These are phyloP conservation scores for Tylopilus vinaceipallidus DNA, from an alignment of 768 basidiomycete species.

Conservation along the genomic window DNA sequence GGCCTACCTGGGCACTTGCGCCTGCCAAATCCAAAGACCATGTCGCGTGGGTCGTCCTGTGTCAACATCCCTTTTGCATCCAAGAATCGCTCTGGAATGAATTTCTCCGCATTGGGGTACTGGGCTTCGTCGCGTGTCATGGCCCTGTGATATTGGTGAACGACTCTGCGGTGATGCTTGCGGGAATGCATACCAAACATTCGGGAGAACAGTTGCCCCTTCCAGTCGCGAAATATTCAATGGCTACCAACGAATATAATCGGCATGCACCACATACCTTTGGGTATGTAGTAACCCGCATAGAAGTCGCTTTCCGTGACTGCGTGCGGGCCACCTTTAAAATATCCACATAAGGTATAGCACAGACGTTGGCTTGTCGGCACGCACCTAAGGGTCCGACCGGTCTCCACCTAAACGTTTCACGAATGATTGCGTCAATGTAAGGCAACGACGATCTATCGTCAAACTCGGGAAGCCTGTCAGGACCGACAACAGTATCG, in stretches of 20 bases:
- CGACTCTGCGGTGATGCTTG: neutral
- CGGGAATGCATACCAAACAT: neutral
- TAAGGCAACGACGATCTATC: neutral
- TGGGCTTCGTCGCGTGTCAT: no score
- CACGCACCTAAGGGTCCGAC: neutral
- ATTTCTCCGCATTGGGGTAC: no score
- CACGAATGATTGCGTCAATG: neutral
- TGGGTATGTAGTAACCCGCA: constrained; percentile 47
- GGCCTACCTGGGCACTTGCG: no score
- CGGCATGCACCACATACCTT: constrained; percentile 26
- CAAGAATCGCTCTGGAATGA: no score
- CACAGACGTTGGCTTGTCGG: no score
- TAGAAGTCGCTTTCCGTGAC: constrained; percentile 38
- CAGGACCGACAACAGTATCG: neutral
- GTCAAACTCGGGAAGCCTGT: constrained; percentile 1
- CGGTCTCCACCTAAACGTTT: neutral
- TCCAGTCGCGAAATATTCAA: neutral
- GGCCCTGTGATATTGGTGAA: neutral
- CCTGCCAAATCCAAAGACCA: no score
- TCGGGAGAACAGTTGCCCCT: neutral
- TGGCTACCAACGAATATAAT: neutral
- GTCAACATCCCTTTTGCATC: no score
- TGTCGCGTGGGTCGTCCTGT: no score
- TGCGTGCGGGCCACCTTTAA: constrained; percentile 20
- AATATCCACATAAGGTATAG: no score